A percentile compares a stretch with the other conserved stretches of the same genome.
Conservation (phyloP, 2,329 filamentous ascomycete species). For the Trichoderma oligosporum region DNA sequence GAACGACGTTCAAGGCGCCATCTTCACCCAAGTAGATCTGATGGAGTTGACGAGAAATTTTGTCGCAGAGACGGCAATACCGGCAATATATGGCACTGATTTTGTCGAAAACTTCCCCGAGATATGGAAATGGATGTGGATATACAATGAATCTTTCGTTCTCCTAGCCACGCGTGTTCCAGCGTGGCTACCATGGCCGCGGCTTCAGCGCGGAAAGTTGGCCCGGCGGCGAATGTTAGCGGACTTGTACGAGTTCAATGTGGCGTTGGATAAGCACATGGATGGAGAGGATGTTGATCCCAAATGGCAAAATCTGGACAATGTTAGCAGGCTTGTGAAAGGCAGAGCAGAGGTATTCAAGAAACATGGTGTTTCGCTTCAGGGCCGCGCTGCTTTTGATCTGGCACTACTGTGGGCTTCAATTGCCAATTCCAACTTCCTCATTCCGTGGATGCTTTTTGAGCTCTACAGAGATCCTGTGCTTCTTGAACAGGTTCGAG, state of each 20-base stretch:
- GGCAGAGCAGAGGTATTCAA: conserved; percentile 31
- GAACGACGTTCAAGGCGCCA: conserved; percentile 24
- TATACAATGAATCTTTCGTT: conserved; percentile 35
- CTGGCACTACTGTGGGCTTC: conserved; percentile 38
- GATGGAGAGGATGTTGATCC: conserved; percentile 31
- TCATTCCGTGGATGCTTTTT: conserved; percentile 41
- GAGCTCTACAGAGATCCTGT: conserved; percentile 39
- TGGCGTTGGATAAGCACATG: conserved; percentile 34
- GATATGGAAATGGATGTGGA: conserved; percentile 38
- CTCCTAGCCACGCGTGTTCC: conserved; percentile 32
- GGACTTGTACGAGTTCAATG: conserved; percentile 34
- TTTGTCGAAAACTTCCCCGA: conserved; percentile 41
- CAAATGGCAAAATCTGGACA: conserved; percentile 38
- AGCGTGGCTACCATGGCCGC: conserved; percentile 33
- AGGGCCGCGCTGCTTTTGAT: conserved; percentile 35
- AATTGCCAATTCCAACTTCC: conserved; percentile 37
- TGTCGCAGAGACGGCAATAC: conserved; percentile 34
- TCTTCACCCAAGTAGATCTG: conserved; percentile 34
- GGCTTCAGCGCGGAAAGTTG: conserved; percentile 31
- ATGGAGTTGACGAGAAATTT: conserved; percentile 36
- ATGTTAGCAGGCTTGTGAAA: conserved; percentile 34
- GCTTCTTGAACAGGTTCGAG: conserved; percentile 37
- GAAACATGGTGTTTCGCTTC: conserved; percentile 29
- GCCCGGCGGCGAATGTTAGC: conserved; percentile 30
- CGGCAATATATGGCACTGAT: conserved; percentile 39